A percentile compares a stretch with the other conserved stretches of the same genome.
Evolutionary conservation across 768 basidiomycete genomes (phyloP).

Genomic region (Kwoniella europaea): DNA sequence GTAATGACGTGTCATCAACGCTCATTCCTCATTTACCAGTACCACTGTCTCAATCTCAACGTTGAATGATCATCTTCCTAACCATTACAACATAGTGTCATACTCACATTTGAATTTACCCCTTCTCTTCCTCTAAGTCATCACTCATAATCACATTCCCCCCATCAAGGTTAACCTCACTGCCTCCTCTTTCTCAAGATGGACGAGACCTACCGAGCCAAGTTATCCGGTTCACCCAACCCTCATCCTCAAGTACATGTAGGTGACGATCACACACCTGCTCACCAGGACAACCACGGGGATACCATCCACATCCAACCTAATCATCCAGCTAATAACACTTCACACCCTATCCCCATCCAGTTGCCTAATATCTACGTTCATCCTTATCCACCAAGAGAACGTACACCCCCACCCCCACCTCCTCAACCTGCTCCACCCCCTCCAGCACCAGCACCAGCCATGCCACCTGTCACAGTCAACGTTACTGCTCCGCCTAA

Average conservation of each 20-base stretch:
- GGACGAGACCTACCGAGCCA: slow-evolving; percentile 41
- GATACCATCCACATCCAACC: slow-evolving; percentile 26
- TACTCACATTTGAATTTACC: not conserved
- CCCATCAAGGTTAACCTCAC: not conserved
- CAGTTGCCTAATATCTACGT: slow-evolving; percentile 46
- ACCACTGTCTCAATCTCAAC: not conserved
- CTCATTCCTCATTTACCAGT: not conserved
- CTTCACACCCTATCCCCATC: slow-evolving; percentile 35
- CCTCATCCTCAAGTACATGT: slow-evolving; percentile 16
- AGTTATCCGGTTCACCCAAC: slow-evolving; percentile 33
- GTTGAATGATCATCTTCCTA: not conserved
- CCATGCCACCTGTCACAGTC: slow-evolving; percentile 14
- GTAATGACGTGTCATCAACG: slow-evolving; percentile 10
- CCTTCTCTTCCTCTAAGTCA: not conserved
- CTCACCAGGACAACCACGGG: slow-evolving; percentile 8
- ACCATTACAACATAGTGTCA: not conserved
- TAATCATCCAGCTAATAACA: not conserved
- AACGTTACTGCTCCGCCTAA: slow-evolving; percentile 13
- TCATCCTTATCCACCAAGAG: slow-evolving; percentile 32
- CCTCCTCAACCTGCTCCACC: slow-evolving; percentile 13
- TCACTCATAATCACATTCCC: not conserved
- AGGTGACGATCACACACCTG: slow-evolving; percentile 5
- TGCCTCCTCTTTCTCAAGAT: slow-evolving; percentile 6
- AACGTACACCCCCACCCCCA: slow-evolving; percentile 14
- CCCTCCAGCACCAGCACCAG: slow-evolving; percentile 10